These are phyloP conservation scores for Colletotrichum liriopes DNA, from an alignment of 2,329 filamentous ascomycete species.

Conservation along the genomic window DNA sequence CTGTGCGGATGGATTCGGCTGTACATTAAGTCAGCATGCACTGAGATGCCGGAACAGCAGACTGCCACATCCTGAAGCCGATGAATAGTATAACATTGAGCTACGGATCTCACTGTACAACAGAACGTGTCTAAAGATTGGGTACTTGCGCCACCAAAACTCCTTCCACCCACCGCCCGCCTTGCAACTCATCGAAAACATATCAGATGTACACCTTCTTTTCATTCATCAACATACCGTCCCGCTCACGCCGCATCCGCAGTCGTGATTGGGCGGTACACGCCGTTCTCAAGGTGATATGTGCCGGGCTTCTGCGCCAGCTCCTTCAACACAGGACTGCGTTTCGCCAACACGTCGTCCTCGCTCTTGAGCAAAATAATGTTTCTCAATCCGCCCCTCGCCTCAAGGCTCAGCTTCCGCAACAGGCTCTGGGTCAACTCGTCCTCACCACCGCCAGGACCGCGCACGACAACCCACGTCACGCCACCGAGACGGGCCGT, in stretches of 20 bases:
- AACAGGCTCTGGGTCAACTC: conserved; percentile 38
- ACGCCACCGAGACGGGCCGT: conserved; percentile 79
- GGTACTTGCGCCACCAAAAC: background rate
- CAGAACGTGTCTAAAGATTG: background rate
- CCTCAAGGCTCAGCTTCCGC: conserved; percentile 45
- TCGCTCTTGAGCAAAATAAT: conserved; percentile 45
- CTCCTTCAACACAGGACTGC: conserved; percentile 45
- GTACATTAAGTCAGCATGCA: background rate
- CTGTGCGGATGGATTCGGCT: background rate
- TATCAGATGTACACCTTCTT: background rate
- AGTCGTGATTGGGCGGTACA: conserved; percentile 43
- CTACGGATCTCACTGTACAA: background rate
- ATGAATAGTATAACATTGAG: background rate
- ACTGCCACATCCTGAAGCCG: background rate
- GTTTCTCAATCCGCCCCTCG: conserved; percentile 50
- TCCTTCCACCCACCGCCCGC: background rate
- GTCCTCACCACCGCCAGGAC: conserved; percentile 26
- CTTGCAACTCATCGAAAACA: background rate
- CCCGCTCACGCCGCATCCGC: conserved; percentile 39
- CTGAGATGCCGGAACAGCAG: background rate
- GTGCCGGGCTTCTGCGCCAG: conserved; percentile 41
- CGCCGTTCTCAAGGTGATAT: conserved; percentile 46
- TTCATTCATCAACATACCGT: background rate
- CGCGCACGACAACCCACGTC: conserved; percentile 48
- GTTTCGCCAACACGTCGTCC: conserved; percentile 44